phyloP scores from a whole-genome alignment of 345 rosid species.

The Sisymbrium irio region DNA sequence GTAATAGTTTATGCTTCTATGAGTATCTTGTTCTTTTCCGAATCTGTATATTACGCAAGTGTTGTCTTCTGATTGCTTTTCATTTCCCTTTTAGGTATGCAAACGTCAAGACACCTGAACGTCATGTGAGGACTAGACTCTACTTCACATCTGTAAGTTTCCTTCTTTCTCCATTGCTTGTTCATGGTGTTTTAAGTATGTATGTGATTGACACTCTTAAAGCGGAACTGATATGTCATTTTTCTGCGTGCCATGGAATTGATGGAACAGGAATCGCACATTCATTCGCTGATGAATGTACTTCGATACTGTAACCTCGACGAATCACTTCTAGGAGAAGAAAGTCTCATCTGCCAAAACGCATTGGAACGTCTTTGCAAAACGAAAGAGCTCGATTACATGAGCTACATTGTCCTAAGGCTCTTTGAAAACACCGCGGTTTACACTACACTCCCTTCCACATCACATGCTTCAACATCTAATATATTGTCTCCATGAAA shows the following conservation, averaged over 20 bases:
- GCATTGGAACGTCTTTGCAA: conserved; percentile 80
- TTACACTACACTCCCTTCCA: not conserved
- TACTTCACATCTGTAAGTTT: conserved; percentile 94
- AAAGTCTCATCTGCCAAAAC: conserved; percentile 66
- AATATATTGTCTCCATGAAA: not conserved
- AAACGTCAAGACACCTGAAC: conserved; percentile 94
- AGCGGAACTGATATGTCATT: not conserved
- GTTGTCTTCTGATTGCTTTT: not conserved
- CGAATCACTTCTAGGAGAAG: conserved; percentile 95
- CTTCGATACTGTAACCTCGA: conserved; percentile 95
- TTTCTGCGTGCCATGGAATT: not conserved
- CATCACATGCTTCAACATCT: not conserved
- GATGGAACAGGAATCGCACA: conserved; percentile 84
- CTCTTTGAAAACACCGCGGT: conserved; percentile 89
- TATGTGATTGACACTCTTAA: not conserved
- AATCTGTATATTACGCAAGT: not conserved
- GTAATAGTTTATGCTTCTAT: conserved; percentile 34
- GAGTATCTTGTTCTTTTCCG: not conserved
- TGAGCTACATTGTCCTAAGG: conserved; percentile 94
- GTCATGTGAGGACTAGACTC: conserved; percentile 94
- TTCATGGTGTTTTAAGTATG: not conserved
- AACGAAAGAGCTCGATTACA: conserved; percentile 97
- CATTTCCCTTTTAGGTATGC: conserved; percentile 60
- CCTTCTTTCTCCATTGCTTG: not conserved
- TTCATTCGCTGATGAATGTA: conserved; percentile 96